These are phyloP conservation scores for Ogataea hybrid DNA, from an alignment of 1,139 yeast genomes.

Conservation along the genomic window DNA sequence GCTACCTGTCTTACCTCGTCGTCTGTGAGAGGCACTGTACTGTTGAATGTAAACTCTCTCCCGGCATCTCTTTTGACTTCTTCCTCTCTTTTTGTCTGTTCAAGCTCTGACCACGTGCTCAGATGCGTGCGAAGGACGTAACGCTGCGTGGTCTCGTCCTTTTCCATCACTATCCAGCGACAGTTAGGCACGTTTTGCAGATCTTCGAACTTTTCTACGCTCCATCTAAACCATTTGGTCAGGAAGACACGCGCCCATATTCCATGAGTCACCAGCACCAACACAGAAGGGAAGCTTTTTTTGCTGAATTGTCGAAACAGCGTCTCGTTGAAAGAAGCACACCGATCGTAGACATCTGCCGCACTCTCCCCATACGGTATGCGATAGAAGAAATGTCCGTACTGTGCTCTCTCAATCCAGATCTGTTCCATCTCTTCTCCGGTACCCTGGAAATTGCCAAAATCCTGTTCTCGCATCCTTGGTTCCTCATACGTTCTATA, in stretches of 20 bases:
- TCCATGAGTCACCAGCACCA: slow-evolving; percentile 88
- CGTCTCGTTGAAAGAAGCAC: slow-evolving; percentile 86
- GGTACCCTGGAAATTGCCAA: slow-evolving; percentile 85
- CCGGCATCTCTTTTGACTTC: slow-evolving; percentile 42
- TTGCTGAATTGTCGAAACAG: slow-evolving; percentile 74
- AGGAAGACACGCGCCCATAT: slow-evolving; percentile 90
- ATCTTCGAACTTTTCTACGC: slow-evolving; percentile 82
- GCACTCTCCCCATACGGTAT: slow-evolving; percentile 95
- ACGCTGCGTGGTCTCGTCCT: slow-evolving; percentile 41
- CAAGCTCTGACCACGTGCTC: slow-evolving; percentile 59
- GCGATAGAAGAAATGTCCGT: slow-evolving; percentile 89
- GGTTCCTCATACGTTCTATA: slow-evolving; percentile 78
- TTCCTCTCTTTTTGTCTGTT: slow-evolving; percentile 40
- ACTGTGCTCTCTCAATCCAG: slow-evolving; percentile 80
- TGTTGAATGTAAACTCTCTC: slow-evolving; percentile 44
- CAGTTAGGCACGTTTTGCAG: slow-evolving; percentile 84
- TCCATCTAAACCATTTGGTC: slow-evolving; percentile 94
- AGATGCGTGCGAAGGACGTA: slow-evolving; percentile 53
- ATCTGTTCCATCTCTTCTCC: slow-evolving; percentile 74
- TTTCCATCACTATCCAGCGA: slow-evolving; percentile 75
- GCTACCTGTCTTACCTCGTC: slow-evolving; percentile 47
- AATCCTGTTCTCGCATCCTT: slow-evolving; percentile 88
- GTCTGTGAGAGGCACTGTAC: slow-evolving; percentile 36
- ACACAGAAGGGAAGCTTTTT: slow-evolving; percentile 65
- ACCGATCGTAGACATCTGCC: slow-evolving; percentile 90